Evolutionary conservation across 2,329 filamentous ascomycete genomes (phyloP).

Genomic region (Catunica adiposa): DNA sequence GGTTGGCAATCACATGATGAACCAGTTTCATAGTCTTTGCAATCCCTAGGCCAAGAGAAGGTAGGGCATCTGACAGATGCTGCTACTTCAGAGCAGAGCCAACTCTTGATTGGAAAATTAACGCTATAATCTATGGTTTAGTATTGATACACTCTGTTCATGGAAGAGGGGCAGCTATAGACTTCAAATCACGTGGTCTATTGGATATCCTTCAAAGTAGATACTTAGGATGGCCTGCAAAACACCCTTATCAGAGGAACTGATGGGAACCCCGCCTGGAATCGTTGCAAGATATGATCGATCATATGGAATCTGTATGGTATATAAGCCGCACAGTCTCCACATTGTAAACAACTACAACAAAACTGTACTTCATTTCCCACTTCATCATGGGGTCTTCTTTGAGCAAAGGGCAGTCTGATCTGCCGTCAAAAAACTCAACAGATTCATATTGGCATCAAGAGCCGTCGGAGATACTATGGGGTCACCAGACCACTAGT

Average conservation of each 20-base stretch:
- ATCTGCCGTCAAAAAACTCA: conserved; percentile 43
- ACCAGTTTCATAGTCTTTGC: too few species aligned
- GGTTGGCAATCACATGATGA: too few species aligned
- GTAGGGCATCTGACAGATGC: too few species aligned
- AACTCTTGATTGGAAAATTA: too few species aligned
- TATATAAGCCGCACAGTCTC: neutral
- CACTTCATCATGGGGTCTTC: neutral
- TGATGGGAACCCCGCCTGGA: neutral
- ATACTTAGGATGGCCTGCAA: neutral
- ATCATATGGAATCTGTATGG: neutral
- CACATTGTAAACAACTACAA: neutral
- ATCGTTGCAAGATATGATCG: neutral
- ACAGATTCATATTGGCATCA: conserved; percentile 59
- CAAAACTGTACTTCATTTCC: neutral
- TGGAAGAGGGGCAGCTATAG: too few species aligned
- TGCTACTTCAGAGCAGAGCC: too few species aligned
- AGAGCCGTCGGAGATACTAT: conserved; percentile 45
- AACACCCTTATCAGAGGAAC: neutral
- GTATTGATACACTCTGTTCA: too few species aligned
- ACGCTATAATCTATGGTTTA: too few species aligned
- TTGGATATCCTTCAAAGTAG: neutral
- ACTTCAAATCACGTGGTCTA: neutral
- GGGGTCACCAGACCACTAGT: conserved; percentile 50
- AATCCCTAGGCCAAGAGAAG: too few species aligned
- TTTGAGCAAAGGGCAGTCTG: conserved; percentile 24